Evolutionary conservation across 257 asterid genomes (phyloP), one percentile per base, ranked within the genome.

Genomic region (Nemophila menziesii): DNA sequence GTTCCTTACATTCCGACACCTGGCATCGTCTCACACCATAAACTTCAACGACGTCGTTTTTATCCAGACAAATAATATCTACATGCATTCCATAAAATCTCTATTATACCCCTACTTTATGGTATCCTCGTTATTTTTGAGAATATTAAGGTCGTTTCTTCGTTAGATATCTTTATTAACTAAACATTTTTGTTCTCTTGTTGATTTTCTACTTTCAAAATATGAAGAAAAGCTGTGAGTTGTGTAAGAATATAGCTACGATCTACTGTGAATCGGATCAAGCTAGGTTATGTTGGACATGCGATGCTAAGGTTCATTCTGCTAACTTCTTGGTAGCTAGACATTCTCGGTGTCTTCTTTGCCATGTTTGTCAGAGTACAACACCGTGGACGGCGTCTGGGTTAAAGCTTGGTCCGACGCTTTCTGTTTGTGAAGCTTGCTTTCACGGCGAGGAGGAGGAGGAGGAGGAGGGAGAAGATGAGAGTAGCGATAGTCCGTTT

Each of bases 271-370:
- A 70, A 3, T 74, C 96, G 4, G 96, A 86, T 55, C 72, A 60
- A 58, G 93, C 93, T 14, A 58, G 60, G 39, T 61, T 86, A 22
- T 86, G 96, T 51, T 75, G 89, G 89, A 61, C 54, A 56, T 86
- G 96, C 72, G 96, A 86, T 61, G 72, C 69, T n/a, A 60, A 46
- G 50, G 96, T 86, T 23, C 96, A 86, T 72, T 61, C 82, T 5
- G 96, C 92, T 4, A 86, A 81, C 49, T 81, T 81, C 48, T 70
- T 86, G 8, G 94, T 79, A 5, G 83, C 89, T 33, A 71, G 85
- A 45, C 96, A 86, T 56, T 67, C 75, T 3, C 71, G 96, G 52
- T 62, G 56, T 43, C 73, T 85, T 15, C 86, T 85, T 22, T 85
- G 93, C 75, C 69, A 54, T 27, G 64, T 53, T 2, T 85, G 96